These are phyloP conservation scores for Marasmius tenuissimus DNA, from an alignment of 1,284 basidiomycete species.

Conservation along the genomic window DNA sequence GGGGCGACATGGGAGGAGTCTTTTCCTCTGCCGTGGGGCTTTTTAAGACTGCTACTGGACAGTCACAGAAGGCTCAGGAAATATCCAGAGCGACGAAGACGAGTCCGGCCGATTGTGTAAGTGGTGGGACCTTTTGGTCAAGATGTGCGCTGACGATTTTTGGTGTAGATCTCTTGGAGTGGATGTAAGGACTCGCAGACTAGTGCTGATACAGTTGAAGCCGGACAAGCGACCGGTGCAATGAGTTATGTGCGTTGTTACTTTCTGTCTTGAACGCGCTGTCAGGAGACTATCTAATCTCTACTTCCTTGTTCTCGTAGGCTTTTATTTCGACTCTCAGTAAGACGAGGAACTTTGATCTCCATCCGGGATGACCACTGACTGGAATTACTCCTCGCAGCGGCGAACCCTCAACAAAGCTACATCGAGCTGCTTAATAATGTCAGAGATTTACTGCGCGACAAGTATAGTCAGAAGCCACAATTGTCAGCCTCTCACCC, in stretches of 20 bases:
- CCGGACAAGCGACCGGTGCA: constrained; percentile 83
- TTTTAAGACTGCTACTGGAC: constrained; percentile 48
- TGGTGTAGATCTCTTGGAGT: constrained; percentile 67
- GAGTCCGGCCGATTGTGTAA: constrained; percentile 70
- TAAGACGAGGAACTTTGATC: constrained; percentile 26
- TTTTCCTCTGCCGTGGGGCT: constrained; percentile 54
- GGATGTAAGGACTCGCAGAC: constrained; percentile 95
- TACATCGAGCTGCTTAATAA: constrained; percentile 79
- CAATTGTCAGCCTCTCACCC: constrained; percentile 77
- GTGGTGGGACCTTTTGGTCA: constrained; percentile 18
- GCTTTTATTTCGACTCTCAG: constrained; percentile 73
- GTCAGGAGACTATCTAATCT: no score
- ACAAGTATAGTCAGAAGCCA: constrained; percentile 82
- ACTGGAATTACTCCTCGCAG: constrained; percentile 30
- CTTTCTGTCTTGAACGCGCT: background rate
- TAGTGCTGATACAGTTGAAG: constrained; percentile 85
- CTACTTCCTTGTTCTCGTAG: constrained; percentile 32
- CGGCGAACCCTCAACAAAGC: constrained; percentile 68
- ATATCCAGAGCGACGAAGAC: constrained; percentile 70
- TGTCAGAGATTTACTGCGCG: constrained; percentile 49
- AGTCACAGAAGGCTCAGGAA: constrained; percentile 58
- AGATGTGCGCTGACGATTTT: background rate
- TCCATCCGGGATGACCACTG: background rate
- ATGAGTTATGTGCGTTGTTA: constrained; percentile 69
- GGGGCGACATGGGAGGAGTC: constrained; percentile 77